A percentile compares a stretch with the other conserved stretches of the same genome.
Evolutionary conservation across 139 green algal species (phyloP).

Genomic region (Chlamydomonas incerta): DNA sequence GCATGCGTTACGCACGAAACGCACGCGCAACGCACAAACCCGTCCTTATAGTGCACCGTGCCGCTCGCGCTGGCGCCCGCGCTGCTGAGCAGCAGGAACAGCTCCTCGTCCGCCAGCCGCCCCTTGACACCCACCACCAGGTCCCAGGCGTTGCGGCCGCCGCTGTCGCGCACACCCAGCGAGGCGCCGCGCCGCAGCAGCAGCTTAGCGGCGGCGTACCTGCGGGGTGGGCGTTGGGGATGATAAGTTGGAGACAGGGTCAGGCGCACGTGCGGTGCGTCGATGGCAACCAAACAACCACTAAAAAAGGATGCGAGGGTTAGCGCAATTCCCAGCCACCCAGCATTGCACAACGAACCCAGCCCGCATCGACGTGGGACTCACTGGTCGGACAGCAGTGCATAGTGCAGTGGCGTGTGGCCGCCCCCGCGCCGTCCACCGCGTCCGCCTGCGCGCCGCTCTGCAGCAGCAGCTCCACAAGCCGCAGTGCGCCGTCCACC

Average conservation of each 20-base stretch:
- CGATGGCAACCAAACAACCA: too few species aligned
- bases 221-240: background rate
- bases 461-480: constrained; percentile 52
- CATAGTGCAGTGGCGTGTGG: constrained; percentile 63
- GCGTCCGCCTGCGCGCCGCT: constrained; percentile 58
- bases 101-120: constrained; percentile 61
- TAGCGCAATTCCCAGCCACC: too few species aligned
- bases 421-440: constrained; percentile 51
- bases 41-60: too few species aligned
- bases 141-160: constrained; percentile 51
- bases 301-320: too few species aligned
- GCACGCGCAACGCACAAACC: too few species aligned
- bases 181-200: constrained; percentile 52
- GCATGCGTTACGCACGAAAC: too few species aligned
- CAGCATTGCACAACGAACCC: too few species aligned
- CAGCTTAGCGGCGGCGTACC: constrained; percentile 53
- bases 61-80: background rate
- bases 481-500: constrained; percentile 25
- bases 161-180: constrained; percentile 24
- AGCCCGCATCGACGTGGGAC: too few species aligned
- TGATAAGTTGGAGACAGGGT: too few species aligned
- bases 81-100: constrained; percentile 63
- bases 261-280: too few species aligned
- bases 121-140: constrained; percentile 62
- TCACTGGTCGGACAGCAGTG: constrained; percentile 55